Evolutionary conservation across 768 basidiomycete genomes (phyloP), one percentile per base, ranked within the genome.

Genomic region (Solioccasus polychromus): DNA sequence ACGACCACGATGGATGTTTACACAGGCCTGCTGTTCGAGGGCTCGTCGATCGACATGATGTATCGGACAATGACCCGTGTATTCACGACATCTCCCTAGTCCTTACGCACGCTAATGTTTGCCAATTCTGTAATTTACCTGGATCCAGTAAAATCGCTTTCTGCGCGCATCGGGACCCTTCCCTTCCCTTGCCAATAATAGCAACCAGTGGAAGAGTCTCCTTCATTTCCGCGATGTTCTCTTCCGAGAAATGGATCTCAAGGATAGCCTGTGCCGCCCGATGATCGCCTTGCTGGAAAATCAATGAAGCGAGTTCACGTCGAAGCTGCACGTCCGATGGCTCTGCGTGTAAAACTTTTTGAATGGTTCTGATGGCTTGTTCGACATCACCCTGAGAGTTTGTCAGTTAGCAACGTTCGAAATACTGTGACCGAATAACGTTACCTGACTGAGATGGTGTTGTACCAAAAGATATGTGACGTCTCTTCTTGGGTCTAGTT

Each of bases 401-500:
- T 19, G 20, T 37, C 35, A 17, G 20, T 48, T 31, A 57, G 36
- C 28, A 35, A 35, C 12, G 15, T 26, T 4, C 15, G 19, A 40
- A 24, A 42, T 20, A 4, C 20, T 18, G 18, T 36, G 39, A 22
- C 43, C 18, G 30, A 38, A 38, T 19, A 22, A 2, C n/a, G 70
- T 47, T 55, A 88, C 90, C 77, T 82, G 80, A n/a, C 74, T 73
- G 18, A 93, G 76, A 57, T 84, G 73, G 56, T 92, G 82, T 52
- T 85, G 79, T 8, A 80, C 71, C 9, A 92, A 69, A 43, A 96
- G 72, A 61, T 85, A 80, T 35, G 83, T 76, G 26, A 89, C 82
- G 50, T 88, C 77, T 46, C 82, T 72, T 29, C 71, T 62, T 8
- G 85, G 83, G 66, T 94, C 93, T 42, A 88, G 75, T 30, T 73